phyloP scores from a whole-genome alignment of 192 early-diverging fungal species.

The Coemansia sp. region DNA sequence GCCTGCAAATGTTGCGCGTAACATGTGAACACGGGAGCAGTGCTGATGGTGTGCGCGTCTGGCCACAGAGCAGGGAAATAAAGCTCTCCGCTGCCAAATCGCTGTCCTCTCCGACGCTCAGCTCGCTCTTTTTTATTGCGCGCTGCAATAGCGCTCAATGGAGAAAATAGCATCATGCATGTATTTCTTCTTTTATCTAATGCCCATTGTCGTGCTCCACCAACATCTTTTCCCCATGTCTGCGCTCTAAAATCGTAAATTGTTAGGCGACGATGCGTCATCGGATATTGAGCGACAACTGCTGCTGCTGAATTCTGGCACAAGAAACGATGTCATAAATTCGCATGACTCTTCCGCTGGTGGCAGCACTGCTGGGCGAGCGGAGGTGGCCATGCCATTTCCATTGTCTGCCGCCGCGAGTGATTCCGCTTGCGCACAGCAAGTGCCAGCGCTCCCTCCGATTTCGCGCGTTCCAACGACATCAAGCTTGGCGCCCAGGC shows the following conservation, averaged over 20 bases:
- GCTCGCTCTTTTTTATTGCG: too few relatives aligned
- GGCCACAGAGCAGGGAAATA: background rate
- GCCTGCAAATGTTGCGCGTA: slow-evolving; percentile 6
- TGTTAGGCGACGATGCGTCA: background rate
- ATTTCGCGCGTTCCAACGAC: background rate
- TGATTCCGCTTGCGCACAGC: slow-evolving; percentile 3
- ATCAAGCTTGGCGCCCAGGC: background rate
- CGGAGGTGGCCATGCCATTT: slow-evolving; percentile 8
- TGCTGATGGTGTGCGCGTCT: background rate
- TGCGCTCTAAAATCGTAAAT: slow-evolving; percentile 3
- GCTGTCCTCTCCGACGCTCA: too few relatives aligned
- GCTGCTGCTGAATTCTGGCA: background rate
- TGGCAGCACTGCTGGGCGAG: too few relatives aligned
- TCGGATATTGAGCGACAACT: slow-evolving; percentile 22
- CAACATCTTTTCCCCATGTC: too few relatives aligned
- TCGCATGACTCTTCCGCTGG: too few relatives aligned
- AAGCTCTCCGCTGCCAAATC: too few relatives aligned
- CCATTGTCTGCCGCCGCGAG: slow-evolving; percentile 4
- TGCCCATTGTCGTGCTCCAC: slow-evolving; percentile 1
- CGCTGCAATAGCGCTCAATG: slow-evolving; percentile 4
- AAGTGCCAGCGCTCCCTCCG: background rate
- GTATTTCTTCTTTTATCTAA: slow-evolving; percentile 4
- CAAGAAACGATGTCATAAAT: too few relatives aligned
- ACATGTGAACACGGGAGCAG: slow-evolving; percentile 8
- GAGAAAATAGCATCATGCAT: slow-evolving; percentile 3